Percentiles rank a stretch among this genome's conserved stretches.
Evolutionary conservation across 1,284 basidiomycete genomes (phyloP).

Genomic region (Athelia sp.): DNA sequence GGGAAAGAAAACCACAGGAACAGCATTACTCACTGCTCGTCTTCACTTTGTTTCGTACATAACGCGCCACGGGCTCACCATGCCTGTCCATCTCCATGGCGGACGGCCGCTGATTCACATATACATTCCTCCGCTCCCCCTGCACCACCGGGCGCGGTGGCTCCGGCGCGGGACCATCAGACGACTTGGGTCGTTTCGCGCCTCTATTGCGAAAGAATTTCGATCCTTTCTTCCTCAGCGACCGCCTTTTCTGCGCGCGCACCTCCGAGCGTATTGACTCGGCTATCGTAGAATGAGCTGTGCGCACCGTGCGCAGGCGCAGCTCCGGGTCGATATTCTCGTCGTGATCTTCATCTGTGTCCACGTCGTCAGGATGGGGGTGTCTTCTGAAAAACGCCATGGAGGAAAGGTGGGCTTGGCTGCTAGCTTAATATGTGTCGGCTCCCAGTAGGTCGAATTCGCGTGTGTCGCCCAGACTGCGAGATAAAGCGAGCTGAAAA

Average conservation of each 20-base stretch:
- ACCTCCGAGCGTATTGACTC: constrained; percentile 80
- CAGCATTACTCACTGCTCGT: constrained; percentile 72
- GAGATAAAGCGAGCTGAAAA: background rate
- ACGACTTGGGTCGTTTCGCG: constrained; percentile 36
- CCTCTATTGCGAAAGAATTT: constrained; percentile 51
- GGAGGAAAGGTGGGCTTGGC: background rate
- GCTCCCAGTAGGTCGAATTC: constrained; percentile 5
- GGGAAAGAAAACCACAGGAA: constrained; percentile 4
- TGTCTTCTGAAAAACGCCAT: constrained; percentile 28
- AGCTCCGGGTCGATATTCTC: constrained; percentile 78
- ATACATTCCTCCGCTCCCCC: constrained; percentile 69
- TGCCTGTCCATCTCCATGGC: constrained; percentile 60
- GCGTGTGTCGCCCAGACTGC: constrained; percentile 7
- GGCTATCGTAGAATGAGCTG: constrained; percentile 83
- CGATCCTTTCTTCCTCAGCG: constrained; percentile 48
- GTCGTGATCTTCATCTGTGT: constrained; percentile 55
- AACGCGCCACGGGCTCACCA: constrained; percentile 76
- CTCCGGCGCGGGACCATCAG: constrained; percentile 16
- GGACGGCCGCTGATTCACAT: constrained; percentile 70
- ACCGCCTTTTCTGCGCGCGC: constrained; percentile 61
- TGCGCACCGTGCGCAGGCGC: constrained; percentile 81
- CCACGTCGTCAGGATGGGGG: constrained; percentile 27
- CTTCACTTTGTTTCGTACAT: constrained; percentile 91
- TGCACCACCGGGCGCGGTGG: constrained; percentile 25
- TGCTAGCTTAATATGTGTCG: no score